Evolutionary conservation across 495 filamentous ascomycete species (phyloP), one percentile per base, ranked within the genome.

Genomic region (Aspergillus coremiiformis): DNA sequence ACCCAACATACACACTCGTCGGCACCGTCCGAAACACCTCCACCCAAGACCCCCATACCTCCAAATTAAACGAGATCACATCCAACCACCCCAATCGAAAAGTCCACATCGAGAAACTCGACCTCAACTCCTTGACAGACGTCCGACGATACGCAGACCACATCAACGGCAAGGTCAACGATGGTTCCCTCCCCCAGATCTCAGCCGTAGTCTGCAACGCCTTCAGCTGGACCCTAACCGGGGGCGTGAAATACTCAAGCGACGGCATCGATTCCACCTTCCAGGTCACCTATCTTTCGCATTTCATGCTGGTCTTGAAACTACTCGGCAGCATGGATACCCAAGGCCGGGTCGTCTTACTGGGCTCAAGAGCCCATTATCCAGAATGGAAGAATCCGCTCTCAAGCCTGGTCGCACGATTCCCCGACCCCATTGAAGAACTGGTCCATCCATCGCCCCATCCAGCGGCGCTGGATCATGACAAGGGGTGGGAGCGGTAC

Each of bases 161-260:
- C 3, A 21, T 74, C 14, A 11, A 55, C 8, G 35, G 30, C 7
- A 65, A 65, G 32, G 57, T 78, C 17, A 3, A 49, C 5, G 50
- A 58, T 1, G 60, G 62, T 20, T 65, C 67, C 33, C 54, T 69
- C 5, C 73, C 71, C 0, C 67, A 57, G 0, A 56, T 80, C 24
- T 55, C 51, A 19, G 58, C 66, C 5, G 69, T 78, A 32, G 50
- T 79, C 23, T 75, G 68, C 60, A 78, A 78, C 51, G 74, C 76
- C 0, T 70, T 63, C 51, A 67, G 68, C 23, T 73, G 68, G 66
- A 74, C 71, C 15, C 55, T 77, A 2, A 49, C 53, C 24, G 24
- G 37, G 17, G 60, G 64, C 12, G 58, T 62, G 47, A 66, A 75
- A 39, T 60, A 68, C 26, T 75, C 72, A 0, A 50, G 32, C 1